phyloP scores from a whole-genome alignment of 176 grass and related monocot species.

The Stipa capillata region DNA sequence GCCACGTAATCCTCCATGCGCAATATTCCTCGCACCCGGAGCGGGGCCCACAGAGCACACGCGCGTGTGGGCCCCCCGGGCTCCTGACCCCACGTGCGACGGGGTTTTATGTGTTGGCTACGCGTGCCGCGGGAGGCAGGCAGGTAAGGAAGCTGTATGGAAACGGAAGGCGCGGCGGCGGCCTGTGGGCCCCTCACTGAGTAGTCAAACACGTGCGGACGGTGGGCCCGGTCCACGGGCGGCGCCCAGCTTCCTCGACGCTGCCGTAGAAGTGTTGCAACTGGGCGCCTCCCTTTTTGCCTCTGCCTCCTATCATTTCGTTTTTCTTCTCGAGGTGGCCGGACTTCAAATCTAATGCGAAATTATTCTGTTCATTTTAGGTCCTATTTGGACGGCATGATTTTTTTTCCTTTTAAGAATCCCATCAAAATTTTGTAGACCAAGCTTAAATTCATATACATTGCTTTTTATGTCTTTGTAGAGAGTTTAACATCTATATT shows the following conservation, averaged over 20 bases:
- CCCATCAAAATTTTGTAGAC: too few species aligned
- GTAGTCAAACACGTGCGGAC: background rate
- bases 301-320: too few species aligned
- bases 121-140: background rate
- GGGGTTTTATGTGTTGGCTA: background rate
- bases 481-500: too few species aligned
- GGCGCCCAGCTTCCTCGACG: background rate
- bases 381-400: too few species aligned
- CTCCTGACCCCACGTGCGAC: background rate
- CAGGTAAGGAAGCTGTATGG: conserved; percentile 29
- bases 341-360: too few species aligned
- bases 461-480: too few species aligned
- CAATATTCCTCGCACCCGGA: too few species aligned
- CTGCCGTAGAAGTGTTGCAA: background rate
- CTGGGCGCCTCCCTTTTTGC: background rate
- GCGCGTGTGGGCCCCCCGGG: too few species aligned
- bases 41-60: background rate
- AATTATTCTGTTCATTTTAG: too few species aligned
- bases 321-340: background rate
- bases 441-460: too few species aligned
- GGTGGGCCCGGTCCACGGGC: background rate
- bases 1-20: too few species aligned
- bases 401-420: too few species aligned
- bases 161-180: conserved; percentile 28
- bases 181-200: background rate